These are phyloP conservation scores for Malassezia nana DNA, from an alignment of 1,284 basidiomycete species.

Conservation along the genomic window DNA sequence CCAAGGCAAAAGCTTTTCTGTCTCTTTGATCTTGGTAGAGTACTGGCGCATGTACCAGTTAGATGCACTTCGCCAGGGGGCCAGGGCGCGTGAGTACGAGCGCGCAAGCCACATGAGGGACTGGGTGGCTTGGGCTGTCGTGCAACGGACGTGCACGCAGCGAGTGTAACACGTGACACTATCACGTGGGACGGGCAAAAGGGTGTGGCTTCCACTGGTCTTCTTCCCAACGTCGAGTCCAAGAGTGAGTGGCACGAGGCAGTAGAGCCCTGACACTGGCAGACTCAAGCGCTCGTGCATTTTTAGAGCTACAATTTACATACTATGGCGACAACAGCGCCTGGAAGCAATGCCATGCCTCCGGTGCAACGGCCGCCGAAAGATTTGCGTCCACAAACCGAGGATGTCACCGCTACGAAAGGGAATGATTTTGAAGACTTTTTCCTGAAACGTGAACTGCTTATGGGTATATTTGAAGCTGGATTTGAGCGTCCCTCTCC, in stretches of 20 bases:
- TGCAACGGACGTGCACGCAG: not conserved
- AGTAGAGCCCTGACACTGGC: not conserved
- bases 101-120: not conserved
- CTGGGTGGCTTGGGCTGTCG: not conserved
- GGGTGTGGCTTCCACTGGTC: not conserved
- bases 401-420: constrained; percentile 46
- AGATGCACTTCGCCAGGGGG: not conserved
- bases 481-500: constrained; percentile 86
- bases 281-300: not conserved
- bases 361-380: constrained; percentile 14
- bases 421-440: constrained; percentile 49
- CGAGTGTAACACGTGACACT: not conserved
- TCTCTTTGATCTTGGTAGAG: not conserved
- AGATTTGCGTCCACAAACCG: constrained; percentile 47
- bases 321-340: constrained; percentile 10
- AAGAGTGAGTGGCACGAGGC: not conserved
- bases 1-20: constrained; percentile 6
- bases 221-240: not conserved
- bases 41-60: not conserved
- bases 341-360: constrained; percentile 17
- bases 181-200: not conserved
- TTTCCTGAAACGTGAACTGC: constrained; percentile 46
- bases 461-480: constrained; percentile 49
- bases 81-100: not conserved
- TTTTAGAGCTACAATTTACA: not conserved